These are phyloP conservation scores for Handroanthus guayacan DNA, from an alignment of 257 asterid genomes.

Conservation along the genomic window DNA sequence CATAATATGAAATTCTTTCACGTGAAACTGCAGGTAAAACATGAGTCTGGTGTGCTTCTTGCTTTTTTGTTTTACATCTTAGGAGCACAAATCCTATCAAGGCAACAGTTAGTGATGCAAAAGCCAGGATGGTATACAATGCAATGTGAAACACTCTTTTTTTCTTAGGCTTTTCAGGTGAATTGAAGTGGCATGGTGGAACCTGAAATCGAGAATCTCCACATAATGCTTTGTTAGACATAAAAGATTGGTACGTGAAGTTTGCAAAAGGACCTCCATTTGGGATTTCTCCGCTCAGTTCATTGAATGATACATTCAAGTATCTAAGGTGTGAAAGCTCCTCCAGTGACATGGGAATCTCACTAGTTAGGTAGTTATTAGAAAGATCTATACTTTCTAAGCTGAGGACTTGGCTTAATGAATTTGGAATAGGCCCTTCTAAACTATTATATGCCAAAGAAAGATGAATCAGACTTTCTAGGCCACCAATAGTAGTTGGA, in stretches of 20 bases:
- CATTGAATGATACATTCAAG: slow-evolving; percentile 22
- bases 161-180: background rate
- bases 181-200: background rate
- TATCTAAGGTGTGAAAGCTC: background rate
- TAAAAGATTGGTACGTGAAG: background rate
- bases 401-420: background rate
- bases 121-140: no score
- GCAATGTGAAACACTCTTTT: no score
- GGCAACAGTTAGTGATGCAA: no score
- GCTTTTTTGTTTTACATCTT: no score
- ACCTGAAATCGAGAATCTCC: background rate
- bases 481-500: background rate
- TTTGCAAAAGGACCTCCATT: slow-evolving; percentile 1
- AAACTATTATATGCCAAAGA: slow-evolving; percentile 18
- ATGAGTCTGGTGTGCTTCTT: no score
- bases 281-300: slow-evolving; percentile 19
- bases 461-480: background rate
- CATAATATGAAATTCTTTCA: no score
- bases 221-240: background rate
- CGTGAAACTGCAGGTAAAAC: no score
- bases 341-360: slow-evolving; percentile 18
- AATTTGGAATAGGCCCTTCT: background rate
- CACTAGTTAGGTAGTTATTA: background rate
- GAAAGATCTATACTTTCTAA: background rate
- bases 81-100: no score